Conservation (phyloP, 2,329 filamentous ascomycete genomes). For the Cadophora sp. region DNA sequence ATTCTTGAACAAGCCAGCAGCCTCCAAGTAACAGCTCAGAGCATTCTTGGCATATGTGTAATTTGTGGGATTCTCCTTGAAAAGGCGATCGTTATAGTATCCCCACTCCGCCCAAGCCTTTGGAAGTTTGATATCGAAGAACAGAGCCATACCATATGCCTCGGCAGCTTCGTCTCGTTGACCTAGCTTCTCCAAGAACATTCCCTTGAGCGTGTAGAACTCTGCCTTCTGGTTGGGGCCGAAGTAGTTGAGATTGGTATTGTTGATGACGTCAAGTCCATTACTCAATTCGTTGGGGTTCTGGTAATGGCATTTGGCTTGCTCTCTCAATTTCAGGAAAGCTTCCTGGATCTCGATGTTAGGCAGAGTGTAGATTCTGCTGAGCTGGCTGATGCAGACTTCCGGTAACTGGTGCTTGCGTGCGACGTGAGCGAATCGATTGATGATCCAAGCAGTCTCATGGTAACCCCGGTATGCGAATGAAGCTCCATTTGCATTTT, state of each 20-base stretch:
- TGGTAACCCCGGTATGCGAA: constrained; percentile 98
- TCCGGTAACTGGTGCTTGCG: constrained; percentile 96
- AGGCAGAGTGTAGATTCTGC: constrained; percentile 96
- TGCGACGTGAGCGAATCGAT: constrained; percentile 96
- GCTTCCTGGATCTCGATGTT: constrained; percentile 99
- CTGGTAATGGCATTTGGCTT: constrained; percentile 98
- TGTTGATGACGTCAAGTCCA: constrained; percentile 98
- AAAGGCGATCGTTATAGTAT: constrained; percentile 95
- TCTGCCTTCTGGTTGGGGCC: constrained; percentile 95
- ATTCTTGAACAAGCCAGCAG: constrained; percentile 95
- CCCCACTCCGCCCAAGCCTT: constrained; percentile 99
- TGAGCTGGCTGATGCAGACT: constrained; percentile 96
- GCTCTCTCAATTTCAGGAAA: constrained; percentile 97
- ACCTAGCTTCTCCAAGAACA: constrained; percentile 95
- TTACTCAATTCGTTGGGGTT: constrained; percentile 91
- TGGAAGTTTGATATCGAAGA: constrained; percentile 92
- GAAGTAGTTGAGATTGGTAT: constrained; percentile 99
- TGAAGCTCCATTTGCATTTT: constrained; percentile 86
- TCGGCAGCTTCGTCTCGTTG: constrained; percentile 92
- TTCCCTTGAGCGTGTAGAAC: constrained; percentile 98
- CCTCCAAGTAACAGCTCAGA: constrained; percentile 94
- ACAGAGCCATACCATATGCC: constrained; percentile 92
- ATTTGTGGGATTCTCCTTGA: constrained; percentile 87
- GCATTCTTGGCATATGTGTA: constrained; percentile 87
- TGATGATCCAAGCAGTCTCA: constrained; percentile 99